phyloP scores from a whole-genome alignment of 1,284 basidiomycete genomes.

The Sanghuangporus baumii region DNA sequence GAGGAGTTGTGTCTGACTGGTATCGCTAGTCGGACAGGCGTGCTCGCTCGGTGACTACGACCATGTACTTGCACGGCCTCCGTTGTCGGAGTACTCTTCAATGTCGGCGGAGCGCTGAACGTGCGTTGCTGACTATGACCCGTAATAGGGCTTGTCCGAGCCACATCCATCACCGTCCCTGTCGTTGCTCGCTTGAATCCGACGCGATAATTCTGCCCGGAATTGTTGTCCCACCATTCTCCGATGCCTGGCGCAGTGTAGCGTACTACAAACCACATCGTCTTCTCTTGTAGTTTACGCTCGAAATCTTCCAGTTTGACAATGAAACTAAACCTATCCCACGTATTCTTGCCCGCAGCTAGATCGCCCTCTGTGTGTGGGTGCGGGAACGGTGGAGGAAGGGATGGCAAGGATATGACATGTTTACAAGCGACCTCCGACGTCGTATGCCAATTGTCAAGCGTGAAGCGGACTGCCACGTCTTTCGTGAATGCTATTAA shows the following conservation, averaged over 20 bases:
- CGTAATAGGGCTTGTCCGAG: slow-evolving; percentile 3
- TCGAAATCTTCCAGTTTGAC: slow-evolving; percentile 76
- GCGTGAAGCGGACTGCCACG: slow-evolving; percentile 84
- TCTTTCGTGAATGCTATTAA: slow-evolving; percentile 77
- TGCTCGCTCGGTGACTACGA: slow-evolving; percentile 7
- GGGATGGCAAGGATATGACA: slow-evolving; percentile 45
- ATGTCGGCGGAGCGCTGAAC: slow-evolving; percentile 31
- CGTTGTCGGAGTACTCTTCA: slow-evolving; percentile 31
- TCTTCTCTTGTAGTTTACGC: slow-evolving; percentile 56
- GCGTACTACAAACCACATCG: slow-evolving; percentile 60
- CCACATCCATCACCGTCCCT: slow-evolving; percentile 4
- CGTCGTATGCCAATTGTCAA: slow-evolving; percentile 92
- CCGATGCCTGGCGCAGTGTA: slow-evolving; percentile 46
- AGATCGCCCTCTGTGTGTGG: slow-evolving; percentile 31
- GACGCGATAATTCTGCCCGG: slow-evolving; percentile 72
- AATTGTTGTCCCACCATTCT: slow-evolving; percentile 90
- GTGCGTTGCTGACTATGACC: slow-evolving; percentile 29
- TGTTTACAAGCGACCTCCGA: slow-evolving; percentile 76
- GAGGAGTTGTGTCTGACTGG: slow-evolving; percentile 10
- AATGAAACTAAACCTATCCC: slow-evolving; percentile 55
- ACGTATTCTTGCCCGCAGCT: slow-evolving; percentile 26
- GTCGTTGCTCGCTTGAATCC: slow-evolving; percentile 37
- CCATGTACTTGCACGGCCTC: slow-evolving; percentile 15
- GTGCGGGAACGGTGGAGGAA: slow-evolving; percentile 35
- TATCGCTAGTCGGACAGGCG: slow-evolving; percentile 4